phyloP scores from a whole-genome alignment of 768 basidiomycete genomes.

The Russula earlei region DNA sequence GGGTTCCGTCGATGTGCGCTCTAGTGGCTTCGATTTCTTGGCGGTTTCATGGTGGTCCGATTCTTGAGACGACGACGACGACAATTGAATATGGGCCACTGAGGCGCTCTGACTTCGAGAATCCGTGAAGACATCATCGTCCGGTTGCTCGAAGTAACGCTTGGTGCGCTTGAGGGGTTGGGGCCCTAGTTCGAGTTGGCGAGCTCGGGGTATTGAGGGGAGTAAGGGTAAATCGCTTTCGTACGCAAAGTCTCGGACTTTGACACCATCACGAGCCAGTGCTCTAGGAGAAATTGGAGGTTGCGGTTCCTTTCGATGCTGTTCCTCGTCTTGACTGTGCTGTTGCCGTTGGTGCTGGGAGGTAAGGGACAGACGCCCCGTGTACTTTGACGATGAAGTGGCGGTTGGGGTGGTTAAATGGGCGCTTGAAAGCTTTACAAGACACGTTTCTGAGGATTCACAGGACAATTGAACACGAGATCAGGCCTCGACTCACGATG shows the following conservation, averaged over 20 bases:
- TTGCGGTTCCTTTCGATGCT: not conserved
- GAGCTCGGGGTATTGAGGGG: slow-evolving; percentile 37
- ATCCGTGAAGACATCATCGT: slow-evolving; percentile 21
- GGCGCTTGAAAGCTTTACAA: slow-evolving; percentile 13
- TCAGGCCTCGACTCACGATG: slow-evolving; percentile 17
- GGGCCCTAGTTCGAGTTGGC: slow-evolving; percentile 40
- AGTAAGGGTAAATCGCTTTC: slow-evolving; percentile 59
- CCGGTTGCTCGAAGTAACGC: slow-evolving; percentile 24
- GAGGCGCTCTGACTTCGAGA: slow-evolving; percentile 8
- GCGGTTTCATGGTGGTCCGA: not conserved
- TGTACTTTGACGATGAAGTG: not conserved
- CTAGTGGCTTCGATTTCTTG: slow-evolving; percentile 8
- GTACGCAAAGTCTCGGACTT: slow-evolving; percentile 56
- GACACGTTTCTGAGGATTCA: slow-evolving; percentile 11
- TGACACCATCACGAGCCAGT: slow-evolving; percentile 30
- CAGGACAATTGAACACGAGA: slow-evolving; percentile 11
- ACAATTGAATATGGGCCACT: not conserved
- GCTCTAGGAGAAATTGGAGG: slow-evolving; percentile 18
- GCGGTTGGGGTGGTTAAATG: not conserved
- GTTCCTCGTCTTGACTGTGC: not conserved
- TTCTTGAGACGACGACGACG: not conserved
- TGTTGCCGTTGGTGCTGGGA: not conserved
- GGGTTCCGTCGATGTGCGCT: slow-evolving; percentile 18
- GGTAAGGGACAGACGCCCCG: slow-evolving; percentile 5
- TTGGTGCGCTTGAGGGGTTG: slow-evolving; percentile 31